Conservation (phyloP, 352 stramenopile genomes). For the Globisporangium splendens region DNA sequence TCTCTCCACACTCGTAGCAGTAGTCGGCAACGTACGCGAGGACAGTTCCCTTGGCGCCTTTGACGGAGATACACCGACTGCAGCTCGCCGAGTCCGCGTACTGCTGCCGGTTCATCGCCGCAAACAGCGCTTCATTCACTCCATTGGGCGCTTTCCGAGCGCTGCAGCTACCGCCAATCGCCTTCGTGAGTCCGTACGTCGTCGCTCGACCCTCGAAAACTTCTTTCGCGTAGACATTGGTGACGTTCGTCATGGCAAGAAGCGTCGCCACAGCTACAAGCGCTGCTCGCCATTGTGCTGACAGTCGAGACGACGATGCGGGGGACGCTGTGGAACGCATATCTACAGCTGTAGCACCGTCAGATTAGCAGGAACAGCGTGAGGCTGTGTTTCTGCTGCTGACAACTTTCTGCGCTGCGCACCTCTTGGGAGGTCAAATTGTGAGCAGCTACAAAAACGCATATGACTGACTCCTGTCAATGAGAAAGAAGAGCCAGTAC, state of each 20-base stretch:
- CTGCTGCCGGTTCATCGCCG: constrained; percentile 62
- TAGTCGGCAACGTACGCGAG: constrained; percentile 53
- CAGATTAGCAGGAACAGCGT: too few species aligned
- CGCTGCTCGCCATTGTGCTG: neutral
- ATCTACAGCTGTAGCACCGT: too few species aligned
- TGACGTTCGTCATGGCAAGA: neutral
- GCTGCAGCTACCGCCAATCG: constrained; percentile 50
- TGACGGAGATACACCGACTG: constrained; percentile 54
- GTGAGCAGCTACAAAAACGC: too few species aligned
- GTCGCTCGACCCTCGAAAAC: constrained; percentile 45
- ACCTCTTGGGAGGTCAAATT: too few species aligned
- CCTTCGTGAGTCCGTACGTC: constrained; percentile 41
- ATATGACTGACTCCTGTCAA: too few species aligned
- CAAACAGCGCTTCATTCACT: constrained; percentile 41
- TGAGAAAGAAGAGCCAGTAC: too few species aligned
- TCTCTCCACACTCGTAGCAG: constrained; percentile 60
- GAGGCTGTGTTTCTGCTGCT: too few species aligned
- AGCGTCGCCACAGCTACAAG: neutral
- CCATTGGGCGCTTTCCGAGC: constrained; percentile 38
- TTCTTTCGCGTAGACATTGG: constrained; percentile 17
- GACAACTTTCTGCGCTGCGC: too few species aligned
- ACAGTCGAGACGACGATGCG: too few species aligned
- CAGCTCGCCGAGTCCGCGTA: constrained; percentile 51
- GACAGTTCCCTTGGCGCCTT: constrained; percentile 37
- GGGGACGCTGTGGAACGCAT: too few species aligned